phyloP scores from a whole-genome alignment of 225 moss, liverwort and hornwort genomes.

The Pleurozium schreberi region DNA sequence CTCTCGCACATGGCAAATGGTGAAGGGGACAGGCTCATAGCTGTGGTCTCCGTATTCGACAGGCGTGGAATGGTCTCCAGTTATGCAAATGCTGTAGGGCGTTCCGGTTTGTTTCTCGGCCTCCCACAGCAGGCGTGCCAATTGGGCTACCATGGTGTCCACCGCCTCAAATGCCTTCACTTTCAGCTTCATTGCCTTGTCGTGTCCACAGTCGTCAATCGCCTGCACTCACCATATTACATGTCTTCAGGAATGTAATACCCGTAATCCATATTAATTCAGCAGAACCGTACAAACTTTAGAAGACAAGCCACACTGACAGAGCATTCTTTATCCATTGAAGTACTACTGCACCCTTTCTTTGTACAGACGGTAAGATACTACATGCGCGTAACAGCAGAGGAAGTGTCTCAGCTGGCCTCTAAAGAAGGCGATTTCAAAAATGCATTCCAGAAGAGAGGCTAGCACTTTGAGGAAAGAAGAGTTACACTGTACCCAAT shows the following conservation, averaged over 20 bases:
- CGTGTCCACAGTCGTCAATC: slow-evolving; percentile 96
- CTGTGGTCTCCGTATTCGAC: slow-evolving; percentile 98
- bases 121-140: slow-evolving; percentile 83
- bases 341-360: not conserved
- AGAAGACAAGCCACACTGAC: not conserved
- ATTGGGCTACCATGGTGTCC: slow-evolving; percentile 82
- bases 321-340: not conserved
- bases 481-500: not conserved
- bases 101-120: slow-evolving; percentile 42
- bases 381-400: not conserved
- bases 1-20: slow-evolving; percentile 74
- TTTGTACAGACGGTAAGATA: not conserved
- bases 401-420: not conserved
- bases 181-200: slow-evolving; percentile 87
- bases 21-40: slow-evolving; percentile 96
- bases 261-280: not conserved
- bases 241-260: not conserved
- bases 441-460: not conserved
- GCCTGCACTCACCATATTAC: slow-evolving; percentile 34
- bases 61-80: slow-evolving; percentile 93
- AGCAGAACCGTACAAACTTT: not conserved
- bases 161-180: slow-evolving; percentile 87
- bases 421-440: not conserved
- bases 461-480: not conserved
- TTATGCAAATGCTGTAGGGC: slow-evolving; percentile 60